Evolutionary conservation across 2,329 filamentous ascomycete species (phyloP).

Genomic region (Pezicula carpinea): DNA sequence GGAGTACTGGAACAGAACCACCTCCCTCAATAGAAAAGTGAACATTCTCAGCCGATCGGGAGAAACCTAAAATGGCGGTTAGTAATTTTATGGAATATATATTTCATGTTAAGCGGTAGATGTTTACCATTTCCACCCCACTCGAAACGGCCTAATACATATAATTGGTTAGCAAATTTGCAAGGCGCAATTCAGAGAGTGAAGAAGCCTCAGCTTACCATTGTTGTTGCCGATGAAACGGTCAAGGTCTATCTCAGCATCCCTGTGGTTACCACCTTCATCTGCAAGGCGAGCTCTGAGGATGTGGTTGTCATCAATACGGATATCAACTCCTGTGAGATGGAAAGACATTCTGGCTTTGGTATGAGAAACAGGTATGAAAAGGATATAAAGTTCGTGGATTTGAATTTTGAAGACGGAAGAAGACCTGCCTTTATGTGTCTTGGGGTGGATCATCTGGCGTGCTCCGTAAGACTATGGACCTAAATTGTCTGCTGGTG

Average conservation of each 20-base stretch:
- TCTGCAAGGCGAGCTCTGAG: constrained; percentile 45
- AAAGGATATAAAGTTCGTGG: background rate
- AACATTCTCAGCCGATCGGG: constrained; percentile 30
- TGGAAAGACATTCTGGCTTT: constrained; percentile 41
- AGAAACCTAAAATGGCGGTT: constrained; percentile 25
- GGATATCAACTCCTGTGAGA: constrained; percentile 40
- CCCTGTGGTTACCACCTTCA: constrained; percentile 35
- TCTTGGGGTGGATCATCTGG: too few relatives aligned
- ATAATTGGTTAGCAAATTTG: background rate
- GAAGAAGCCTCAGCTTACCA: constrained; percentile 28
- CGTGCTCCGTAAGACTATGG: too few relatives aligned
- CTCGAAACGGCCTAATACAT: constrained; percentile 13
- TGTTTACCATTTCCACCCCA: constrained; percentile 31
- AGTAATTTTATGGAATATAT: background rate
- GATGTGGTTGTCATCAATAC: constrained; percentile 43
- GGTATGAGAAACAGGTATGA: background rate
- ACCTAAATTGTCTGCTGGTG: too few relatives aligned
- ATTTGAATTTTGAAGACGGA: too few relatives aligned
- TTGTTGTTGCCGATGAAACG: constrained; percentile 50
- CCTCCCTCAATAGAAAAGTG: constrained; percentile 35
- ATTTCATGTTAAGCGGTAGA: background rate
- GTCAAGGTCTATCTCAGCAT: constrained; percentile 48
- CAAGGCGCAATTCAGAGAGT: background rate
- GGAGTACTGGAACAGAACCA: constrained; percentile 36
- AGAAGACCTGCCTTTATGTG: too few relatives aligned